A percentile compares a stretch with the other conserved stretches of the same genome.
These are phyloP conservation scores for Trichophaea hybrida DNA, from an alignment of 2,329 filamentous ascomycete species.

Conservation along the genomic window DNA sequence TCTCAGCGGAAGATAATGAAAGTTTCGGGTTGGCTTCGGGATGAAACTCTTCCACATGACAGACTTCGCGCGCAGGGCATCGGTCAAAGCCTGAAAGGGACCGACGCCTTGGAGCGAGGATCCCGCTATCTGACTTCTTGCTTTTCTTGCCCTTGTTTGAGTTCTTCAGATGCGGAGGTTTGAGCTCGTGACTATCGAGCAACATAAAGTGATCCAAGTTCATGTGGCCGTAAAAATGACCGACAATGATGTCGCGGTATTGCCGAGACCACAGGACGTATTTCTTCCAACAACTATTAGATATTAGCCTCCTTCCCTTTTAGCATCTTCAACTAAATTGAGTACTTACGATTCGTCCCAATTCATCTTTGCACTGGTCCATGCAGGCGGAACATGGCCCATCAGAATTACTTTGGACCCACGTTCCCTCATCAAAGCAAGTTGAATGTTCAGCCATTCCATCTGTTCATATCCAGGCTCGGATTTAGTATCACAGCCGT, in stretches of 20 bases:
- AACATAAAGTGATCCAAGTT: slow-evolving; percentile 96
- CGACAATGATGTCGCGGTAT: slow-evolving; percentile 77
- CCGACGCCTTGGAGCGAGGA: background rate
- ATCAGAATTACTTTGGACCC: slow-evolving; percentile 90
- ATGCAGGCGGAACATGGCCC: slow-evolving; percentile 83
- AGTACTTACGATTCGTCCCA: slow-evolving; percentile 57
- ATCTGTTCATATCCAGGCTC: slow-evolving; percentile 90
- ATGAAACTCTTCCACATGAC: slow-evolving; percentile 11
- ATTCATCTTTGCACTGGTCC: slow-evolving; percentile 66
- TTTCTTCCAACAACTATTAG: slow-evolving; percentile 73
- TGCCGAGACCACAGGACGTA: slow-evolving; percentile 82
- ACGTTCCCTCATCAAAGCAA: slow-evolving; percentile 65
- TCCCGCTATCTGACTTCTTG: slow-evolving; percentile 22
- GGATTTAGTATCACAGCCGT: slow-evolving; percentile 63
- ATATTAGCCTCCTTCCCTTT: slow-evolving; percentile 2
- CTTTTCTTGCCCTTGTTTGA: slow-evolving; percentile 32
- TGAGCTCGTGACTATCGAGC: slow-evolving; percentile 66
- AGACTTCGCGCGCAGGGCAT: background rate
- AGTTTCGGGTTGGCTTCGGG: slow-evolving; percentile 34
- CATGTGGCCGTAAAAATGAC: slow-evolving; percentile 77
- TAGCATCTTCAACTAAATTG: background rate
- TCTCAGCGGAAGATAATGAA: slow-evolving; percentile 49
- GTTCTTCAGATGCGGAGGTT: slow-evolving; percentile 37
- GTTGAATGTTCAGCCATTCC: slow-evolving; percentile 85
- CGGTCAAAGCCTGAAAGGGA: background rate